Conservation (phyloP, 2,329 filamentous ascomycete genomes). For the Penicillium sp. region DNA sequence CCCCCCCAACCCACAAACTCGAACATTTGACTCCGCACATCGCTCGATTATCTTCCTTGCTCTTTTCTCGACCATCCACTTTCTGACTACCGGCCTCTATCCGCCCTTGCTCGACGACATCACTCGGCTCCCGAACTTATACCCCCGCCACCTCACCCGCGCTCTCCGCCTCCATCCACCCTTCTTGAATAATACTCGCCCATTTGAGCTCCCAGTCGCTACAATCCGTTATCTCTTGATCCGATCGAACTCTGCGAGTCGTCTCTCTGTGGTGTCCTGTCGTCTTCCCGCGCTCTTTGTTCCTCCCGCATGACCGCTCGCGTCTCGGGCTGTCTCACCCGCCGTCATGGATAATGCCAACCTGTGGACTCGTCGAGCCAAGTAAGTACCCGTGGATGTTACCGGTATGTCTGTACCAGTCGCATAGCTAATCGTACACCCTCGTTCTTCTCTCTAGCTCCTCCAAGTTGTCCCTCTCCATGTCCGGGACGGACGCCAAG, state of each 20-base stretch:
- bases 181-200: constrained; percentile 9
- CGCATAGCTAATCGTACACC: constrained; percentile 30
- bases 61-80: constrained; percentile 8
- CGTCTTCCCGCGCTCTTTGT: constrained; percentile 18
- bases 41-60: not conserved
- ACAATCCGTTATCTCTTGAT: constrained; percentile 14
- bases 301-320: constrained; percentile 43
- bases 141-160: constrained; percentile 21
- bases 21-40: not conserved
- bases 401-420: not conserved
- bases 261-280: constrained; percentile 16
- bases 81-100: constrained; percentile 11
- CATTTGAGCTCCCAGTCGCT: constrained; percentile 4
- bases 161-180: constrained; percentile 27
- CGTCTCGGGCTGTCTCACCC: constrained; percentile 41
- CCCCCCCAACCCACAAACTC: not conserved
- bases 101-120: constrained; percentile 4
- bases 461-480: constrained; percentile 90
- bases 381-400: constrained; percentile 41
- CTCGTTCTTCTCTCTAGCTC: constrained; percentile 58
- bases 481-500: constrained; percentile 62
- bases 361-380: constrained; percentile 54
- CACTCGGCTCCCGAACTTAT: constrained; percentile 7
- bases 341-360: constrained; percentile 55
- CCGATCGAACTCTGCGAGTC: constrained; percentile 10